Base-by-base conservation (phyloP, 805 yeast species). In the Candida maesae region DNA sequence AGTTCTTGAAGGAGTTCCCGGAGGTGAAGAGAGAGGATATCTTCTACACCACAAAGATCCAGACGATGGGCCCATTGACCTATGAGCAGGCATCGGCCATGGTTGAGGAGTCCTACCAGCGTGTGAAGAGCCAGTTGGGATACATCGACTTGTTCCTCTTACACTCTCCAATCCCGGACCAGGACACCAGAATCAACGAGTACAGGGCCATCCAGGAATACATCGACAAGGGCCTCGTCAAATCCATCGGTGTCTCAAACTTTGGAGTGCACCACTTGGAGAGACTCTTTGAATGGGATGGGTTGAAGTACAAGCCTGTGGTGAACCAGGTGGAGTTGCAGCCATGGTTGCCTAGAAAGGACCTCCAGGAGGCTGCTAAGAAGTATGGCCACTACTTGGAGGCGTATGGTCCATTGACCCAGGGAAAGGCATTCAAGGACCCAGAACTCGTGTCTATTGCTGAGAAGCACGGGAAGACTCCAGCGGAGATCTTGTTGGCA, bases 311-410 rank as follows among this genome's bases (percentile, higher is more conserved):
- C 45, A 68, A 69, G 46, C 88, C 95, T 0, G 84, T 78, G 2
- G 79, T 83, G 35, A 80, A 86, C 59, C 95, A 86, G 59, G 74
- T 86, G 54, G 95, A 86, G 60, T 72, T 86, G 38, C 84, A 87
- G 46, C 95, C 49, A 26, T 35, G 38, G 58, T 36, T 54, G 30
- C 57, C 56, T 39, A 45, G 58, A 42, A 49, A 43, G 36, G 58
- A 54, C 16, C 32, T 54, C 24, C 54, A 52, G 39, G 47, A 23
- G 6, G 41, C 41, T 29, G 56, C 45, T 24, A 46, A 51, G 49
- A 52, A 49, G 34, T 32, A 52, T 33, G 53, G 33, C 20, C 29
- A 37, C 40, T 29, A 38, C 17, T 43, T 54, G 24, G 57, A 52
- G 36, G 58, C 58, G 1, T 52, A 54, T 26, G 36, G 50, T 9